Conservation (phyloP, 2,329 filamentous ascomycete species). For the Fusarium sp. region DNA sequence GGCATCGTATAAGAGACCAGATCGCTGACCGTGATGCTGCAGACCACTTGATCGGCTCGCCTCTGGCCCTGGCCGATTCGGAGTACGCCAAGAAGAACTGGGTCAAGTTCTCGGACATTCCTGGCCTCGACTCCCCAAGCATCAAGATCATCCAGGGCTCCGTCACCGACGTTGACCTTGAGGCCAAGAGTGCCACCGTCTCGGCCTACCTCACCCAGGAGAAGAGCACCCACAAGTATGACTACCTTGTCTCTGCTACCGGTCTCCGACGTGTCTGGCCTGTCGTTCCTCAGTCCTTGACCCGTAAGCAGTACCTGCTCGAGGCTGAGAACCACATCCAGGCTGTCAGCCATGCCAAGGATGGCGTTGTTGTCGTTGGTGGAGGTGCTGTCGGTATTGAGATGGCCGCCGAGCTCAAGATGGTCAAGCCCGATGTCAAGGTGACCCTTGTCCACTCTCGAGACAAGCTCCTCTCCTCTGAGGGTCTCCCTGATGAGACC, state of each 20-base stretch:
- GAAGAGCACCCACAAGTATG: constrained; percentile 66
- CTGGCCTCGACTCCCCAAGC: constrained; percentile 71
- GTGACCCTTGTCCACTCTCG: constrained; percentile 84
- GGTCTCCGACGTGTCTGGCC: constrained; percentile 79
- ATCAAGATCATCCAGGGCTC: constrained; percentile 76
- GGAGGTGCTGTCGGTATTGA: constrained; percentile 84
- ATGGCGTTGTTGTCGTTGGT: constrained; percentile 79
- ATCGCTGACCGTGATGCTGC: constrained; percentile 16
- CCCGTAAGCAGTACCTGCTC: constrained; percentile 70
- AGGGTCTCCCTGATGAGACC: constrained; percentile 77
- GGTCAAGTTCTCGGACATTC: constrained; percentile 76
- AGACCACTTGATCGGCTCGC: constrained; percentile 83
- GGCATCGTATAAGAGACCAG: not conserved
- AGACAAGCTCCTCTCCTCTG: constrained; percentile 76
- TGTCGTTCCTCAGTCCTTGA: constrained; percentile 76
- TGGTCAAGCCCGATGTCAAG: constrained; percentile 70
- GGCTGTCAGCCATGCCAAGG: constrained; percentile 61
- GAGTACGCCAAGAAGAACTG: constrained; percentile 76
- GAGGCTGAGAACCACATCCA: constrained; percentile 73
- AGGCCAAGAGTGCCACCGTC: constrained; percentile 69
- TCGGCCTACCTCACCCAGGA: constrained; percentile 60
- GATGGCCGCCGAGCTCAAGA: constrained; percentile 83
- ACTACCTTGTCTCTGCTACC: constrained; percentile 80
- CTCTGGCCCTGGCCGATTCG: constrained; percentile 75
- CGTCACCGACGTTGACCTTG: constrained; percentile 70